These are phyloP conservation scores for Graphium sp. DNA, from an alignment of 2,329 filamentous ascomycete genomes.

Conservation along the genomic window DNA sequence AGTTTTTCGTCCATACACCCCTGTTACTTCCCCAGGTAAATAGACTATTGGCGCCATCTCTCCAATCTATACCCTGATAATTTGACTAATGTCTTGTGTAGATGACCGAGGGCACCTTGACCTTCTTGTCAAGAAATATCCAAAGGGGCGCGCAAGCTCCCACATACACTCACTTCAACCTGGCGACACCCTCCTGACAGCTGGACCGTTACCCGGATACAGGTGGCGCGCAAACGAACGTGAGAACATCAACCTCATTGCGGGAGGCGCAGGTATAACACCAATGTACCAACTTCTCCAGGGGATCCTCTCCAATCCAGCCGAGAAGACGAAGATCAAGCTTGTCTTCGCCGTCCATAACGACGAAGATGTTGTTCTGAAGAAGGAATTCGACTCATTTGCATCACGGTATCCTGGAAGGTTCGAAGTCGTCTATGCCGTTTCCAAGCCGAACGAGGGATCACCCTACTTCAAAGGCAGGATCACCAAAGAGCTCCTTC, in stretches of 20 bases:
- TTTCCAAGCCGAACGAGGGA: conserved; percentile 26
- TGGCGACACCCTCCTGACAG: conserved; percentile 42
- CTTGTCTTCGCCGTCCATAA: conserved; percentile 52
- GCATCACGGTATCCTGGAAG: conserved; percentile 32
- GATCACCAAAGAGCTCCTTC: conserved; percentile 37
- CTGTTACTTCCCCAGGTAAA: conserved; percentile 33
- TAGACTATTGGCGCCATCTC: conserved; percentile 6
- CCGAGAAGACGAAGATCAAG: conserved; percentile 44
- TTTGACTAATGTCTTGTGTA: conserved; percentile 9
- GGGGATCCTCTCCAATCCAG: conserved; percentile 42
- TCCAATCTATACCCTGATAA: conserved; percentile 1
- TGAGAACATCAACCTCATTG: conserved; percentile 43
- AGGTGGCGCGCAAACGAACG: conserved; percentile 33
- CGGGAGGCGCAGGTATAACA: conserved; percentile 58
- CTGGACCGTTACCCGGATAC: conserved; percentile 33
- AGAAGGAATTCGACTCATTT: conserved; percentile 36
- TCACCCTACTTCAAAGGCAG: conserved; percentile 33
- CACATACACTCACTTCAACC: conserved; percentile 50
- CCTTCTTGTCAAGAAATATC: conserved; percentile 52
- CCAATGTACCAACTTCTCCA: conserved; percentile 49
- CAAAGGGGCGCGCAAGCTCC: conserved; percentile 43
- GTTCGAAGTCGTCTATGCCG: conserved; percentile 39
- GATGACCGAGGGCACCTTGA: conserved; percentile 43
- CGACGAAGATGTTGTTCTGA: conserved; percentile 40
- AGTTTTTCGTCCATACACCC: conserved; percentile 49